phyloP scores from a whole-genome alignment of 2,329 filamentous ascomycete species.

The Fusarium phyllophilum region DNA sequence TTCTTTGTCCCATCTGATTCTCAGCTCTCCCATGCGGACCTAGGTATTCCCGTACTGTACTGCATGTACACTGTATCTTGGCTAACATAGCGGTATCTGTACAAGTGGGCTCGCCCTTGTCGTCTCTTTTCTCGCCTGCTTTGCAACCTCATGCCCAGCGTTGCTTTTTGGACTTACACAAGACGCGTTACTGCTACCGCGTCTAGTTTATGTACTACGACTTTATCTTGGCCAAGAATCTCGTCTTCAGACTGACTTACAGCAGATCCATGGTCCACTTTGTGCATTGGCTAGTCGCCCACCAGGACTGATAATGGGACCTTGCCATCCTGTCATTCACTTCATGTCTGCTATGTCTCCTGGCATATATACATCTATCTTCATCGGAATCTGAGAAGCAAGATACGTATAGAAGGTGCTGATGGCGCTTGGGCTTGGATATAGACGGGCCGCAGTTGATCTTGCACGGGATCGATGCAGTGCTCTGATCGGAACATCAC shows the following conservation, averaged over 20 bases:
- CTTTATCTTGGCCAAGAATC: constrained; percentile 10
- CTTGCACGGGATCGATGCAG: constrained; percentile 34
- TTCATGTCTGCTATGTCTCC: constrained; percentile 27
- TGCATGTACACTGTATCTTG: constrained; percentile 9
- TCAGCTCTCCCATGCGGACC: constrained; percentile 19
- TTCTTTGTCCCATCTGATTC: constrained; percentile 32
- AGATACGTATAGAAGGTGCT: constrained; percentile 23
- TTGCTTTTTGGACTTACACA: constrained; percentile 42
- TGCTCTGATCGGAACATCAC: constrained; percentile 27
- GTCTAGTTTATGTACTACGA: background rate
- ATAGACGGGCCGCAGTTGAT: constrained; percentile 28
- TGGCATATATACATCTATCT: constrained; percentile 28
- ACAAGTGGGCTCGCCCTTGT: constrained; percentile 22
- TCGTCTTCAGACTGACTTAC: constrained; percentile 30
- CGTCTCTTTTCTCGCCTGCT: constrained; percentile 44
- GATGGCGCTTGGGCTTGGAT: constrained; percentile 33
- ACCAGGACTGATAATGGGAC: constrained; percentile 18
- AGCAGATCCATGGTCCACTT: constrained; percentile 36
- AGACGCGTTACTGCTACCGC: constrained; percentile 33
- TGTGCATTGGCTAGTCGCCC: constrained; percentile 32
- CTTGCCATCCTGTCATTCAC: constrained; percentile 28
- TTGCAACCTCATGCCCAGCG: constrained; percentile 20
- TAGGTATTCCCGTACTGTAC: background rate
- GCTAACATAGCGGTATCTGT: constrained; percentile 8
- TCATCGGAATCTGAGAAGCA: constrained; percentile 15